Evolutionary conservation across 371 early-diverging fungal genomes (phyloP).

Genomic region (Mucor sp.): DNA sequence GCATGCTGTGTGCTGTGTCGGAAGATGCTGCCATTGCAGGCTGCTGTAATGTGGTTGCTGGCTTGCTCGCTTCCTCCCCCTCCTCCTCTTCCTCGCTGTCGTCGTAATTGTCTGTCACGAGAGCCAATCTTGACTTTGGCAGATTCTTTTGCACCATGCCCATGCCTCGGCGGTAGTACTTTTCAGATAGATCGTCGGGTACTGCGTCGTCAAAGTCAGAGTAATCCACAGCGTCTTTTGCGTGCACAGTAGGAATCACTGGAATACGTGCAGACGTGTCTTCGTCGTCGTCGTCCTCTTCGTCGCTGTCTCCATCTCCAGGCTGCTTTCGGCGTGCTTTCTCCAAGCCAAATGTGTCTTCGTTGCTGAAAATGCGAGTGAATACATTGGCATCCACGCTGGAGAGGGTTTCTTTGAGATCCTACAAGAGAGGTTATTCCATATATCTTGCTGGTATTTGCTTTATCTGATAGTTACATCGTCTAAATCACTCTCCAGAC

Average conservation of each 20-base stretch:
- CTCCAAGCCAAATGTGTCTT: conserved; percentile 59
- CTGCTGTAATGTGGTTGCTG: neutral
- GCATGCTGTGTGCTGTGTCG: conserved; percentile 11
- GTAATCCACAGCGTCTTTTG: conserved; percentile 79
- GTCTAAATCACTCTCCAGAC: conserved; percentile 68
- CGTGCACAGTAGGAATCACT: conserved; percentile 41
- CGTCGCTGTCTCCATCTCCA: conserved; percentile 42
- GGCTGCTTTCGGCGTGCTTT: conserved; percentile 24
- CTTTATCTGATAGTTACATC: conserved; percentile 62
- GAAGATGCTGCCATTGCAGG: neutral
- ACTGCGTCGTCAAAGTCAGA: conserved; percentile 82
- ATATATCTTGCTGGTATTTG: neutral
- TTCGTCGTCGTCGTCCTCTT: conserved; percentile 32
- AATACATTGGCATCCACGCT: conserved; percentile 57
- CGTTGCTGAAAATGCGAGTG: conserved; percentile 52
- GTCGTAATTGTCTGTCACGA: conserved; percentile 67
- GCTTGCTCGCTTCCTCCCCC: neutral
- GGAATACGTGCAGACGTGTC: conserved; percentile 19
- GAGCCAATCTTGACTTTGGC: conserved; percentile 29
- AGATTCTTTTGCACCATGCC: conserved; percentile 33
- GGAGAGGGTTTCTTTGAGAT: conserved; percentile 68
- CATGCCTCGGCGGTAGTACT: conserved; percentile 45
- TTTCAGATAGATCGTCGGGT: conserved; percentile 63
- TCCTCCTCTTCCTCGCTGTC: conserved; percentile 63
- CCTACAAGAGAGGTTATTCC: conserved; percentile 40